Base-by-base conservation (phyloP, 805 yeast genomes). In the Lipomyces anomalus region DNA sequence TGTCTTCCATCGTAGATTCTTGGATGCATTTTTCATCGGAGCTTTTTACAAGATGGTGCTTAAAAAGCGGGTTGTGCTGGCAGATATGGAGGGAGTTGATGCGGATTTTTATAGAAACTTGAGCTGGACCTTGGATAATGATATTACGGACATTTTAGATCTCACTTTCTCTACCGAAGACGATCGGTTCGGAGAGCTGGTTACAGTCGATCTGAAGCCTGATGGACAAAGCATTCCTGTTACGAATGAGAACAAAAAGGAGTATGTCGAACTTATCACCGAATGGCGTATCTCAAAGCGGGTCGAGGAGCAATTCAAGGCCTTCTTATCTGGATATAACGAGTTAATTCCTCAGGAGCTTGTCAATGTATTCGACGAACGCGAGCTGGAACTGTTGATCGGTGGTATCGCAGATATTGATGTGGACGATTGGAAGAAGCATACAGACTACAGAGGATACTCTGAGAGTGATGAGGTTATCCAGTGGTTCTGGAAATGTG, bases 391-490 rank as follows among this genome's bases (percentile, higher is more conserved):
- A 72, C 72, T 92, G 64, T 76, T 92, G 63, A 92, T 92, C 67
- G 98, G 98, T 65, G 99, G 99, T 67, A 80, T 92, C 62, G 92
- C 97, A 1, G 98, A 92, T 61, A 90, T 92, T 60, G 98, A 92
- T 67, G 84, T 90, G 47, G 97, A 89, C 55, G 99, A 92, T 71
- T 92, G 99, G 99, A 92, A 88, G 70, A 89, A 87, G 65, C 97
- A 92, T 66, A 92, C 99, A 18, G 99, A 92, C 67, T 92, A 92
- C 70, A 80, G 98, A 70, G 98, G 98, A 4, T 92, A 90, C 68
- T 90, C 88, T 64, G 97, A 92, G 68, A 79, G 79, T 54, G 98
- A 92, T 68, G 95, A 88, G 69, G 96, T 88, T 41, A 81, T 92
- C 57, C 95, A 90, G 71, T 92, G 98, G 98, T 92, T 92, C 78